A percentile compares a stretch with the other conserved stretches of the same genome.
Evolutionary conservation across 176 grass and related monocot species (phyloP).

Genomic region (Musa schizocarpa): DNA sequence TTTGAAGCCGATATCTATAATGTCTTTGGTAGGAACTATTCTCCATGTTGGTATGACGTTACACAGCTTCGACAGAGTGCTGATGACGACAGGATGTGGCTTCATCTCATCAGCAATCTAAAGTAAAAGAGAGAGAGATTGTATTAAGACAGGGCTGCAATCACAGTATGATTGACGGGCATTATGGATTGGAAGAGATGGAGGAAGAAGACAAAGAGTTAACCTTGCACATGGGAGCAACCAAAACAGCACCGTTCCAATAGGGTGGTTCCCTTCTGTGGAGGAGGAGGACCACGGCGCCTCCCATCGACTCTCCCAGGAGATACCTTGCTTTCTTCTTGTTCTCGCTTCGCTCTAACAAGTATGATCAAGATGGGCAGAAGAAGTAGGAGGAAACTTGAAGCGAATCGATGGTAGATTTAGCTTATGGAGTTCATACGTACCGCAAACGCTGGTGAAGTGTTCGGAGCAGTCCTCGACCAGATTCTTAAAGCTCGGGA

Average conservation of each 20-base stretch:
- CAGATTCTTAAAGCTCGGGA: slow-evolving; percentile 33
- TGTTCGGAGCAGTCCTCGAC: slow-evolving; percentile 39
- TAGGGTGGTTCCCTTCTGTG: slow-evolving; percentile 50
- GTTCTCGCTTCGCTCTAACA: slow-evolving; percentile 34
- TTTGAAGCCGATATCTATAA: slow-evolving; percentile 54
- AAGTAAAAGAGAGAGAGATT: background rate
- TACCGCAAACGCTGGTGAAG: slow-evolving; percentile 56
- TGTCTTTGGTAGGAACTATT: slow-evolving; percentile 46
- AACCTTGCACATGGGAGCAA: slow-evolving; percentile 90
- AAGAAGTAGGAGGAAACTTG: too few relatives aligned
- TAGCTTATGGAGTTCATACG: background rate
- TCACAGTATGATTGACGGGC: too few relatives aligned
- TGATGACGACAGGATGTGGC: slow-evolving; percentile 41
- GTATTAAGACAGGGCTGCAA: too few relatives aligned
- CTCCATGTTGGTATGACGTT: slow-evolving; percentile 53
- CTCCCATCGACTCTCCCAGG: slow-evolving; percentile 73
- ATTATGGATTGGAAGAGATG: background rate
- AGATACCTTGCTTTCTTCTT: slow-evolving; percentile 34
- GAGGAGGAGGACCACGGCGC: slow-evolving; percentile 50
- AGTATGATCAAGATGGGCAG: too few relatives aligned
- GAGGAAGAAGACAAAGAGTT: background rate
- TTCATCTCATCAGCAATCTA: slow-evolving; percentile 64
- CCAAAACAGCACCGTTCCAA: slow-evolving; percentile 61
- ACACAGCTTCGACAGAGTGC: slow-evolving; percentile 35
- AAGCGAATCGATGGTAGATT: background rate